These are phyloP conservation scores for Alternaria novae-zelandiae DNA, from an alignment of 2,329 filamentous ascomycete species.

Conservation along the genomic window DNA sequence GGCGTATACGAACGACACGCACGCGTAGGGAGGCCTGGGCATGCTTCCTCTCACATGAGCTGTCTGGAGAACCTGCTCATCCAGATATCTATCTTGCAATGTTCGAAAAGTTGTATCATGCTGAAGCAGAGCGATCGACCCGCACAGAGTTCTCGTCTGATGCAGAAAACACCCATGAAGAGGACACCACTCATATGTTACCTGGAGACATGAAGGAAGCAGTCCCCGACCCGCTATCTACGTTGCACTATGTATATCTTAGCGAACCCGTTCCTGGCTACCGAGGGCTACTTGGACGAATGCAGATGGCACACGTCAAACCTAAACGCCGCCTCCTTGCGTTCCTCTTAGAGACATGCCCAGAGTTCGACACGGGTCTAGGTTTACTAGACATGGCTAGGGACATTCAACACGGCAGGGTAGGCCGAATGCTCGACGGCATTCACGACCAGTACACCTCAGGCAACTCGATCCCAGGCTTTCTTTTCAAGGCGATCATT, in stretches of 20 bases:
- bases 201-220: slow-evolving; percentile 68
- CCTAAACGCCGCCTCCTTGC: slow-evolving; percentile 60
- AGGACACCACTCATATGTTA: slow-evolving; percentile 37
- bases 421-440: slow-evolving; percentile 31
- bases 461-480: slow-evolving; percentile 22
- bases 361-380: slow-evolving; percentile 27
- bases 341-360: slow-evolving; percentile 58
- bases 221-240: slow-evolving; percentile 62
- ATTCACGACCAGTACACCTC: slow-evolving; percentile 13
- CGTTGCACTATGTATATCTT: slow-evolving; percentile 69
- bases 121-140: slow-evolving; percentile 12
- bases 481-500: slow-evolving; percentile 40
- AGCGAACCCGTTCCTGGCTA: slow-evolving; percentile 67
- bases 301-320: slow-evolving; percentile 59
- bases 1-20: slow-evolving; percentile 64
- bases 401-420: slow-evolving; percentile 23
- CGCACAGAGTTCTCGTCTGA: slow-evolving; percentile 8
- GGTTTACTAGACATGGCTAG: slow-evolving; percentile 26
- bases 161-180: slow-evolving; percentile 1
- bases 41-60: slow-evolving; percentile 64
- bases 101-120: slow-evolving; percentile 61
- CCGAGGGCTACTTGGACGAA: slow-evolving; percentile 64
- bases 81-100: slow-evolving; percentile 61
- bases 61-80: slow-evolving; percentile 47
- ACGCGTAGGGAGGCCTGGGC: slow-evolving; percentile 70